These are phyloP conservation scores for Neocucurbitaria cava DNA, from an alignment of 2,329 filamentous ascomycete genomes.

Conservation along the genomic window DNA sequence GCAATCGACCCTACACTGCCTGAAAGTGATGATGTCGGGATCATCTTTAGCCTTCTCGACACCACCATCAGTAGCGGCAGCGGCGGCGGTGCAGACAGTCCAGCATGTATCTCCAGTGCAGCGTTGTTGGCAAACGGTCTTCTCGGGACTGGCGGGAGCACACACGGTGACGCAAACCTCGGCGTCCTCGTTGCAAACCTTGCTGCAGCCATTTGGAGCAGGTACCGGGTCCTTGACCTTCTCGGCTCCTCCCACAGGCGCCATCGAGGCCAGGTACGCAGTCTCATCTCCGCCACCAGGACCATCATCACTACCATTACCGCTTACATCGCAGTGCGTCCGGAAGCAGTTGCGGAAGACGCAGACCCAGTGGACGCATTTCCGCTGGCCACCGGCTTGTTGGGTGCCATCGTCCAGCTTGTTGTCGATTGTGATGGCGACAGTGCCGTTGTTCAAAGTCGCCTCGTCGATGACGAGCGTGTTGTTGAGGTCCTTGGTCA, in stretches of 20 bases:
- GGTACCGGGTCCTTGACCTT: too few relatives aligned
- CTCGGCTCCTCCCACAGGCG: too few relatives aligned
- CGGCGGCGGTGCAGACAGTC: background rate
- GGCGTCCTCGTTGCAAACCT: background rate
- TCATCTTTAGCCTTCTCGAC: background rate
- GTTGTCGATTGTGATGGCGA: background rate
- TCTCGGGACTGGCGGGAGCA: too few relatives aligned
- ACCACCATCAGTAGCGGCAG: background rate
- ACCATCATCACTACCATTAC: too few relatives aligned
- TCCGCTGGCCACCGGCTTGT: background rate
- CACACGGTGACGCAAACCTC: background rate
- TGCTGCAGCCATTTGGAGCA: background rate
- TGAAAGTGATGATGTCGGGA: too few relatives aligned
- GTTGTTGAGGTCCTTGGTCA: background rate
- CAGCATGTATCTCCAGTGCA: too few relatives aligned
- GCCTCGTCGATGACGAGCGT: conserved; percentile 8
- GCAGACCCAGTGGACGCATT: background rate
- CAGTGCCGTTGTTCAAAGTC: background rate
- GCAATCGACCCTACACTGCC: too few relatives aligned
- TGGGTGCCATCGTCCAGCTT: background rate
- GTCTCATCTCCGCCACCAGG: too few relatives aligned
- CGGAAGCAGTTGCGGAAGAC: conserved; percentile 1
- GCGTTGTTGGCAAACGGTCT: too few relatives aligned
- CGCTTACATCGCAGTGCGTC: too few relatives aligned
- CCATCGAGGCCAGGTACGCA: too few relatives aligned